These are phyloP conservation scores for Eucalyptus sp. DNA, from an alignment of 345 rosid species.

Conservation along the genomic window DNA sequence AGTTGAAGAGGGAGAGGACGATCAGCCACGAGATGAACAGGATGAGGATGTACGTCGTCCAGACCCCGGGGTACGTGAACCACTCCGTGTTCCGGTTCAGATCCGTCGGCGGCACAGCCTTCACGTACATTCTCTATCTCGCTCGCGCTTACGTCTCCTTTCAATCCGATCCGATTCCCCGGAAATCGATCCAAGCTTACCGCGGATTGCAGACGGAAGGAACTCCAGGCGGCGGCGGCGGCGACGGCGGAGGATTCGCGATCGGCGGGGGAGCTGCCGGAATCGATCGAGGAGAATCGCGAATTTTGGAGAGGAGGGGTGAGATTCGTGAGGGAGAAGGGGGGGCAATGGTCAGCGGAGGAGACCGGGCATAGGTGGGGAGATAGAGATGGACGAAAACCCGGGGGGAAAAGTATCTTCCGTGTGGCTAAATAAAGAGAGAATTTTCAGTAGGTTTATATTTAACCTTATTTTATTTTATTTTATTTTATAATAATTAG, in stretches of 20 bases:
- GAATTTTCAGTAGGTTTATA: neutral
- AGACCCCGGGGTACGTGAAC: slow-evolving; percentile 46
- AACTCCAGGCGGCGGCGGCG: neutral
- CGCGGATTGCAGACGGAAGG: neutral
- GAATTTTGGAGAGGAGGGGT: neutral
- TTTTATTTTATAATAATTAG: neutral
- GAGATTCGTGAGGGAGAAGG: neutral
- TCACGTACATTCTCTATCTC: slow-evolving; percentile 14
- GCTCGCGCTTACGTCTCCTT: neutral
- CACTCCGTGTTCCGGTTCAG: slow-evolving; percentile 43
- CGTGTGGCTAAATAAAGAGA: neutral
- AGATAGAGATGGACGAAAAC: neutral
- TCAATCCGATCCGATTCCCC: neutral
- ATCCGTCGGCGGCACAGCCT: slow-evolving; percentile 44
- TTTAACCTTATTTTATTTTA: neutral
- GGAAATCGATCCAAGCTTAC: neutral
- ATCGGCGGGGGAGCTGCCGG: neutral
- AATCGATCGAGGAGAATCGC: neutral
- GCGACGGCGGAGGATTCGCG: neutral
- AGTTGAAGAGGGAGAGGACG: slow-evolving; percentile 33
- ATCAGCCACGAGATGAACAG: slow-evolving; percentile 37
- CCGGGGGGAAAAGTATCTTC: neutral
- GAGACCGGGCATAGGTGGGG: neutral
- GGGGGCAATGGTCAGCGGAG: neutral
- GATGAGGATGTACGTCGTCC: slow-evolving; percentile 38